Evolutionary conservation across 805 yeast genomes (phyloP).

Genomic region (Lachancea fermentati): DNA sequence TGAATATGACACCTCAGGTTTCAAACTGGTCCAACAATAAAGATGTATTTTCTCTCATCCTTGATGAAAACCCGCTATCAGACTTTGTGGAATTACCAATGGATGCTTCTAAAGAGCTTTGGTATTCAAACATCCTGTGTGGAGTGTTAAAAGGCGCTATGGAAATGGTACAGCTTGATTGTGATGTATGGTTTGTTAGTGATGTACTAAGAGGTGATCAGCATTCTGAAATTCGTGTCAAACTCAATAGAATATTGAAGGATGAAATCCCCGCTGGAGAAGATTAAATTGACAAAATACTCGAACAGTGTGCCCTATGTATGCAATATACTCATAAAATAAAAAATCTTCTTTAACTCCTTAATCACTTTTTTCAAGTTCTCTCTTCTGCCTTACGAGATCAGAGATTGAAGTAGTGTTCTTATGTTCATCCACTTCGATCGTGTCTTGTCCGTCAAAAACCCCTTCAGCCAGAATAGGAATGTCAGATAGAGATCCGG

Average conservation of each 20-base stretch:
- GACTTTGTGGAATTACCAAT: constrained; percentile 93
- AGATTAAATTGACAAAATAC: constrained; percentile 39
- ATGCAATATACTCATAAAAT: not conserved
- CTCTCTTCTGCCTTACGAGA: constrained; percentile 25
- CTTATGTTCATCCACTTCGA: constrained; percentile 14
- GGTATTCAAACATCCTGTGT: constrained; percentile 89
- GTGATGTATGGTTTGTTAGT: constrained; percentile 72
- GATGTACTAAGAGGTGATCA: constrained; percentile 83
- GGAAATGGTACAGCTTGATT: constrained; percentile 93
- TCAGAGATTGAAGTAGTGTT: constrained; percentile 17
- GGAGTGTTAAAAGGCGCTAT: constrained; percentile 89
- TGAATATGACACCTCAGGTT: constrained; percentile 73
- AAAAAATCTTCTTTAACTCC: not conserved
- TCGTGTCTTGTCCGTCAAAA: constrained; percentile 12
- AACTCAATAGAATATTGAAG: constrained; percentile 63
- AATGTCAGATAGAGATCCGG: constrained; percentile 55
- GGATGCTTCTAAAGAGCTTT: constrained; percentile 67
- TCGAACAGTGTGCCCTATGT: not conserved
- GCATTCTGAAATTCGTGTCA: constrained; percentile 70
- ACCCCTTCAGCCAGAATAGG: constrained; percentile 45
- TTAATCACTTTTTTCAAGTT: constrained; percentile 20
- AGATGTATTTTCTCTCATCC: constrained; percentile 63
- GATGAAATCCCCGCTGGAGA: constrained; percentile 98
- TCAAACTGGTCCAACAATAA: constrained; percentile 73
- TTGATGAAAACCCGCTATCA: constrained; percentile 84